These are phyloP conservation scores for Candida vaughaniae DNA, from an alignment of 805 yeast species.

Conservation along the genomic window DNA sequence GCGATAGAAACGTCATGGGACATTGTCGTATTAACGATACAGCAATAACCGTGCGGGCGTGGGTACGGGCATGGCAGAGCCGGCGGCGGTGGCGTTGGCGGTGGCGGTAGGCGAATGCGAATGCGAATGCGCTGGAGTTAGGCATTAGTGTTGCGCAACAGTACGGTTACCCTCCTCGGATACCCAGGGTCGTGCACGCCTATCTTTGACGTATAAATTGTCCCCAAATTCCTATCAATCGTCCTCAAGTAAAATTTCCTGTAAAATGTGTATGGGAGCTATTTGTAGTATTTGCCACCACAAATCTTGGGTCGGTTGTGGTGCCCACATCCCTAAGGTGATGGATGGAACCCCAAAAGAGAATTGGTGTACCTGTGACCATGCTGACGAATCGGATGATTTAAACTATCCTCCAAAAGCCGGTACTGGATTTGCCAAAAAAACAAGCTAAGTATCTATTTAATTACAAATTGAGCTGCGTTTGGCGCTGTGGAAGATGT, in stretches of 20 bases:
- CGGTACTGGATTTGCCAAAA: slow-evolving; percentile 55
- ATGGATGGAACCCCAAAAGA: slow-evolving; percentile 50
- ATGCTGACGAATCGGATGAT: slow-evolving; percentile 38
- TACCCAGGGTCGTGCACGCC: background rate
- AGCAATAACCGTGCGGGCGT: no score
- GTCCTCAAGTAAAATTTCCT: background rate
- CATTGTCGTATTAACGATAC: no score
- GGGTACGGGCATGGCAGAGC: no score
- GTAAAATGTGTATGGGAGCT: slow-evolving; percentile 33
- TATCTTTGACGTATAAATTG: slow-evolving; percentile 1
- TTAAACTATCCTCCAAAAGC: slow-evolving; percentile 55
- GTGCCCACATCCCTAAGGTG: slow-evolving; percentile 51
- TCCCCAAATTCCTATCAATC: background rate
- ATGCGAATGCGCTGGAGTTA: no score
- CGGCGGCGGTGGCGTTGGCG: no score
- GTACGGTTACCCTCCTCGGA: no score
- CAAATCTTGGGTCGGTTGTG: slow-evolving; percentile 68
- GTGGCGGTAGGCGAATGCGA: no score
- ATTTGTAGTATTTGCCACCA: slow-evolving; percentile 40
- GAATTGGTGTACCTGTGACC: slow-evolving; percentile 57
- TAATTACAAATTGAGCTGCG: no score
- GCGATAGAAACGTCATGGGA: no score
- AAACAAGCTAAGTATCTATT: slow-evolving; percentile 10
- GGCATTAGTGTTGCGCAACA: no score
- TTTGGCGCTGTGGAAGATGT: background rate